These are phyloP conservation scores for Solanum neorickii DNA, from an alignment of 257 asterid genomes.

Conservation along the genomic window DNA sequence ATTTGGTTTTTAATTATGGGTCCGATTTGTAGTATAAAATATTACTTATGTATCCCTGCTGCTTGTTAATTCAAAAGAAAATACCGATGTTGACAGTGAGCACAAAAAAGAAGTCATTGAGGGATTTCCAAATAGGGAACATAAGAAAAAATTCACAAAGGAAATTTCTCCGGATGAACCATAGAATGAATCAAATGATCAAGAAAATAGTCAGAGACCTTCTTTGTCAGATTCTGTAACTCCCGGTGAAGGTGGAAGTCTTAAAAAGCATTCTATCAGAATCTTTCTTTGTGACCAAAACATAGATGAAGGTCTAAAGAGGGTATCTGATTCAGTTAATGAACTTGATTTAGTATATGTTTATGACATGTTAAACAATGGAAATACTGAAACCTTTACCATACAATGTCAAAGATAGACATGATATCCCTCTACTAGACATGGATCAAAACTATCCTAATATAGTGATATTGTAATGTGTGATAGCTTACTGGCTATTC, in stretches of 20 bases:
- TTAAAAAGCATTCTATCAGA: conserved; percentile 26
- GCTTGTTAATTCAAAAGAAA: too few species aligned
- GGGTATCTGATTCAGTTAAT: too few species aligned
- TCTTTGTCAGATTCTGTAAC: conserved; percentile 20
- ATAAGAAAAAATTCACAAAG: conserved; percentile 16
- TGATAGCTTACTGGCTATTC: not conserved
- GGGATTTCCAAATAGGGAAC: not conserved
- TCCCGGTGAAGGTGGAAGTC: conserved; percentile 18
- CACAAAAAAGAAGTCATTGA: not conserved
- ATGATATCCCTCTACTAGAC: not conserved
- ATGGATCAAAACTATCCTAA: not conserved
- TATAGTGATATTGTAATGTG: not conserved
- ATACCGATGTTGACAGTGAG: not conserved
- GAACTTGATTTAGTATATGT: not conserved
- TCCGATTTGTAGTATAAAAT: too few species aligned
- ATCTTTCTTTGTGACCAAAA: conserved; percentile 13
- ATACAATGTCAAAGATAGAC: not conserved
- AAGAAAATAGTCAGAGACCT: conserved; percentile 22
- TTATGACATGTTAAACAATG: not conserved
- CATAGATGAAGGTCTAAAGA: conserved; percentile 5
- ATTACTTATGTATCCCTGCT: too few species aligned
- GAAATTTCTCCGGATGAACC: conserved; percentile 24
- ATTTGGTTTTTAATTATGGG: not conserved
- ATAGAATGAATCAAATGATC: conserved; percentile 19
- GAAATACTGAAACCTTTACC: not conserved